Conservation (phyloP, 352 stramenopile species). For the Pythium myriotylum region DNA sequence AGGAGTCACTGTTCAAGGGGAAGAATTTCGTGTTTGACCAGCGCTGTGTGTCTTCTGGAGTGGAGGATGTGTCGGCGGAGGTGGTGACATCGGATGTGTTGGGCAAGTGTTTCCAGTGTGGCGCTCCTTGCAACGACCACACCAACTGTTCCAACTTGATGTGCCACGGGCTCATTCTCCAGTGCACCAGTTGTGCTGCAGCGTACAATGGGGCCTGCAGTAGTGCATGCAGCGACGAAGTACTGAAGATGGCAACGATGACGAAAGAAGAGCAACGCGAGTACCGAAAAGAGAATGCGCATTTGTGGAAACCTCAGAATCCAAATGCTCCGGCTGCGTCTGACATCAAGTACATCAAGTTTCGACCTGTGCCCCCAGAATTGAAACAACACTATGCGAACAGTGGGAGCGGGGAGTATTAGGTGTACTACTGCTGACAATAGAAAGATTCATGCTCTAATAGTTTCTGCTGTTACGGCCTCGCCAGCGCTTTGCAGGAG, state of each 20-base stretch:
- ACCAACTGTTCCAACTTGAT: conserved; percentile 65
- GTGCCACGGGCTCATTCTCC: conserved; percentile 56
- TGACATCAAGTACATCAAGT: conserved; percentile 52
- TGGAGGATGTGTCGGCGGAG: conserved; percentile 37
- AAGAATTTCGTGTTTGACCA: conserved; percentile 86
- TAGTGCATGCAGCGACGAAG: conserved; percentile 52
- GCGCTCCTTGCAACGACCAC: conserved; percentile 50
- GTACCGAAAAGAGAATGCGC: conserved; percentile 61
- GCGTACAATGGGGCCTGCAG: conserved; percentile 35
- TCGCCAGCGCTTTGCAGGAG: conserved; percentile 66
- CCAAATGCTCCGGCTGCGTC: conserved; percentile 37
- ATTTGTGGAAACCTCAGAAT: conserved; percentile 57
- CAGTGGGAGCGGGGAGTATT: not conserved
- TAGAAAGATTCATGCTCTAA: conserved; percentile 15
- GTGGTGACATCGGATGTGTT: conserved; percentile 66
- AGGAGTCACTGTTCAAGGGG: conserved; percentile 47
- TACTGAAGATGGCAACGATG: conserved; percentile 59
- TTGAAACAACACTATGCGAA: conserved; percentile 12
- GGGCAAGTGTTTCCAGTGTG: conserved; percentile 63
- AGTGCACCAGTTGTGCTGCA: conserved; percentile 47
- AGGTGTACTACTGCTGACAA: not conserved
- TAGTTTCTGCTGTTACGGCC: conserved; percentile 31
- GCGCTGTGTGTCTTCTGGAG: conserved; percentile 42
- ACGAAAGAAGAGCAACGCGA: conserved; percentile 43
- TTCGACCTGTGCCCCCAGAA: conserved; percentile 39